Evolutionary conservation across 169 alveolate species (phyloP).

Genomic region (Perkinsus marinus): DNA sequence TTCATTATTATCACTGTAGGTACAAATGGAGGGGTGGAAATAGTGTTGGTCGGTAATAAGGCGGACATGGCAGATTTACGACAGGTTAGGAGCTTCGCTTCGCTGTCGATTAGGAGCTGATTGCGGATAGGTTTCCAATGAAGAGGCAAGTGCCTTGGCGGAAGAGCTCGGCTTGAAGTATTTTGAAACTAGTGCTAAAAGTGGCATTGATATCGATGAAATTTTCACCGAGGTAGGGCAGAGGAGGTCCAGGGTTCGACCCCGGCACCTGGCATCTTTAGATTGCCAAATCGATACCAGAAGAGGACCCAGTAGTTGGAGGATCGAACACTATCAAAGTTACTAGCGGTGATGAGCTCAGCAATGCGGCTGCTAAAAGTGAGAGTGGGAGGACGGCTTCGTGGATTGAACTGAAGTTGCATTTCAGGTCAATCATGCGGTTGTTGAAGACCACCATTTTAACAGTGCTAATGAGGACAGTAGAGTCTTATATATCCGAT

Average conservation of each 20-base stretch:
- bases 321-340: background rate
- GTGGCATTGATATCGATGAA: conserved; percentile 39
- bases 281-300: background rate
- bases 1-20: too few species aligned
- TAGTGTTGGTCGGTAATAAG: conserved; percentile 84
- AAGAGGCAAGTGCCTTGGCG: conserved; percentile 69
- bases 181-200: conserved; percentile 54
- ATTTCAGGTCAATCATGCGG: background rate
- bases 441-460: background rate
- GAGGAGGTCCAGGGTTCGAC: background rate
- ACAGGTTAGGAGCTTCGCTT: conserved; percentile 6
- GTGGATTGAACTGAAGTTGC: too few species aligned
- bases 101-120: background rate
- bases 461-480: too few species aligned
- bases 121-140: conserved; percentile 49
- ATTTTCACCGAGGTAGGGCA: background rate
- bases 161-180: conserved; percentile 31
- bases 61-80: conserved; percentile 81
- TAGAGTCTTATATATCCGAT: too few species aligned
- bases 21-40: conserved; percentile 76
- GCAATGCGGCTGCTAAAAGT: background rate
- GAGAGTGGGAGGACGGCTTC: too few species aligned
- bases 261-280: background rate
- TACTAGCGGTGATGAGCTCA: background rate
- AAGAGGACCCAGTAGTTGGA: background rate